Evolutionary conservation across 75 land plant genomes (phyloP), one percentile per base, ranked within the genome.

Genomic region (Larix kaempferi): DNA sequence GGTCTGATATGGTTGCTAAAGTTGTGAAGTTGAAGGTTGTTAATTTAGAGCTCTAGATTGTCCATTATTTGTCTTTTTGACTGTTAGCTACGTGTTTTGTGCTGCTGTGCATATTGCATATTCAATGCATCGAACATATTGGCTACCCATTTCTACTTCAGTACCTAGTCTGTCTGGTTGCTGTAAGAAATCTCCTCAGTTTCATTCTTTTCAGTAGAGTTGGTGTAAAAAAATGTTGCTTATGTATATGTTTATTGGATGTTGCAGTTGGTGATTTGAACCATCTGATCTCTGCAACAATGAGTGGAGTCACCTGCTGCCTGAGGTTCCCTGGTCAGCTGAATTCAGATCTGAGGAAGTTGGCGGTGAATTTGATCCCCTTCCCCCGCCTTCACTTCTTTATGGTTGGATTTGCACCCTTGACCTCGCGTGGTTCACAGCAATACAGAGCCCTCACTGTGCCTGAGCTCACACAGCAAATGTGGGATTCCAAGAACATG

Each of bases 291-390:
- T 78, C 74, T 13, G 82, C 81, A 55, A 78, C 81, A n/a, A 82
- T 82, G 83, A 82, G 83, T 76, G 81, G 81, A 21, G 83, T 82
- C 6, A 78, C 83, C 27, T 82, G 83, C 74, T 82, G 83, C 81
- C 81, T 82, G 2, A 73, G 83, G 2, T 82, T 82, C 57, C 83
- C 81, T 56, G 81, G 83, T 13, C 83, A 82, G 82, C 81, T 78
- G 4, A 82, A 78, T 59, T 82, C 83, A 6, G 83, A 82, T 58
- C 75, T 82, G 39, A 59, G 83, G 37, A 76, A 75, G 59, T 79
- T 76, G 39, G 82, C 82, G 27, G 79, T 80, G 58, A 80, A 80
- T 22, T 79, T 82, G 41, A 82, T 82, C 74, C 83, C 83, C 44
- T 82, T 82, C 59, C 83, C 82, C 23, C 71, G 83, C 25, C 83